A percentile compares a stretch with the other conserved stretches of the same genome.
These are phyloP conservation scores for Myxozyma mucilagina DNA, from an alignment of 805 yeast species.

Conservation along the genomic window DNA sequence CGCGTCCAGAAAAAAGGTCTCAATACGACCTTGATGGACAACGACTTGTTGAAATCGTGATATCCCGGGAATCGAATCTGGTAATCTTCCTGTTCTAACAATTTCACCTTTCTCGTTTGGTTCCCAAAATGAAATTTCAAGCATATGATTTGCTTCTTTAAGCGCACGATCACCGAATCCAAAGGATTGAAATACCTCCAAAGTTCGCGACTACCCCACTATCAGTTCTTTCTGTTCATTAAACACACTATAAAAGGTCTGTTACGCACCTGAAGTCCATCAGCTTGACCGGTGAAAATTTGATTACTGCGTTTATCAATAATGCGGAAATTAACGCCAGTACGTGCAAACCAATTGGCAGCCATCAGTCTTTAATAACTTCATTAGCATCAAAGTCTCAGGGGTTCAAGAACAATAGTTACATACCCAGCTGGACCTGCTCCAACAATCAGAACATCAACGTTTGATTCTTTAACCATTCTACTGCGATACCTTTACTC, in stretches of 20 bases:
- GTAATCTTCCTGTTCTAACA: conserved; percentile 35
- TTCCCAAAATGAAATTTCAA: conserved; percentile 40
- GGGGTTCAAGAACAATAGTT: not conserved
- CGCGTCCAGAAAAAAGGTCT: conserved; percentile 37
- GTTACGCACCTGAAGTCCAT: conserved; percentile 36
- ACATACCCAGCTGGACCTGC: conserved; percentile 42
- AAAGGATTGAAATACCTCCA: conserved; percentile 39
- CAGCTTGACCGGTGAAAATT: conserved; percentile 42
- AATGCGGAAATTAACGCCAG: conserved; percentile 16
- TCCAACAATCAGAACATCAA: conserved; percentile 42
- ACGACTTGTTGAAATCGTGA: conserved; percentile 40
- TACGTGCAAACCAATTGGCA: conserved; percentile 39
- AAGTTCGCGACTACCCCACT: conserved; percentile 36
- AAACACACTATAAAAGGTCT: no score
- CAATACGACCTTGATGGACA: conserved; percentile 42
- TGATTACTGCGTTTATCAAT: conserved; percentile 40
- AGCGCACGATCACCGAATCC: conserved; percentile 38
- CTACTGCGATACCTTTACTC: not conserved
- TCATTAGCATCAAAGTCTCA: not conserved
- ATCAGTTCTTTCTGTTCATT: not conserved
- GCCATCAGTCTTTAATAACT: conserved; percentile 38
- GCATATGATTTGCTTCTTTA: conserved; percentile 38
- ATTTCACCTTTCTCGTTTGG: conserved; percentile 37
- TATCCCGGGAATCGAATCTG: conserved; percentile 38
- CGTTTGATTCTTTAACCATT: conserved; percentile 5